Base-by-base conservation (phyloP, 2,329 filamentous ascomycete genomes). In the Alternaria gansuensis region DNA sequence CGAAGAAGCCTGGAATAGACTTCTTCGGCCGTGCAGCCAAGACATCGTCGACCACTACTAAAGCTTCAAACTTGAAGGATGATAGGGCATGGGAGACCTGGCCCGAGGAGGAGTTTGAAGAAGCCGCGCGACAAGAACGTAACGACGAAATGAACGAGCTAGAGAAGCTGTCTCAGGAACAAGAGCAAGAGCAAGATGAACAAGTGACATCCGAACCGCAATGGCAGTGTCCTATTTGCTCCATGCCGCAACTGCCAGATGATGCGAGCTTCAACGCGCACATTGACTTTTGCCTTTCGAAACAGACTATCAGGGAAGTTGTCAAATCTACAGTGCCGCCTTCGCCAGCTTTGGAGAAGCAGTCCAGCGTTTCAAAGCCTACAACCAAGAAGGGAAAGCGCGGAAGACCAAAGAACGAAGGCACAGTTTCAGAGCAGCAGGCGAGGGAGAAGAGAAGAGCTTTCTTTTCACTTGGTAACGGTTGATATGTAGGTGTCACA, bases 201-300 rank as follows among this genome's bases (percentile, higher is more conserved):
- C 39, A 60, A n/a, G 33, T 59, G 8, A 33, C 59, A 24, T 54
- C 69, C 44, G 68, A 72, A 59, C 65, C 67, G 46, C 71, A 87
- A 45, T 98, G 93, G 93, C 84, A 89, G 36, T 99, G 95, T 75
- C 95, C 95, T 0, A 91, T 98, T 43, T 99, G 95, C 75, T 79
- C 81, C n/a, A 82, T 89, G 14, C 88, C 91, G 0, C 93, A 97
- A 71, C 71, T 82, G 0, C 86, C 92, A 0, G 84, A 94, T 49
- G 92, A 97, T 74, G 84, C 83, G 44, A 81, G 80, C 0, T 96
- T 98, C 78, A 99, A 99, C 67, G 87, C 90, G 56, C 95, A 99
- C 72, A 93, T 99, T 51, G 95, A 99, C 75, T 85, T 90, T 8
- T 99, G 95, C 75, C 84, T 99, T 1, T 97, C 93, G 0, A 84